A percentile compares a stretch with the other conserved stretches of the same genome.
Evolutionary conservation across 176 grass and related monocot genomes (phyloP).

Genomic region (Oryza officinalis): DNA sequence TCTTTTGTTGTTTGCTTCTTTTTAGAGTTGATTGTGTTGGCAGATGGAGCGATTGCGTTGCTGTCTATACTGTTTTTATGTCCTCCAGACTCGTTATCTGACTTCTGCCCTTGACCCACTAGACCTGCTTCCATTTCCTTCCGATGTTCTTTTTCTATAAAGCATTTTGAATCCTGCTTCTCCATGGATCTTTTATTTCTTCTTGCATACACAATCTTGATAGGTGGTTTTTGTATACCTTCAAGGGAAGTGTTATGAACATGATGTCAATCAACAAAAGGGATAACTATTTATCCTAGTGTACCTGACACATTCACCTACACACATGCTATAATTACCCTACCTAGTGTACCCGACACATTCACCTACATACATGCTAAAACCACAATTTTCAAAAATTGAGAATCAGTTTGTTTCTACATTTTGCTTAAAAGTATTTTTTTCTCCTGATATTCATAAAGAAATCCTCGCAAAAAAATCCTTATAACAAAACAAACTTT

Average conservation of each 20-base stretch:
- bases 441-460: not conserved
- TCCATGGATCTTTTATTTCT: constrained; percentile 1
- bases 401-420: not conserved
- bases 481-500: not conserved
- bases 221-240: constrained; percentile 28
- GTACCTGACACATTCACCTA: not conserved
- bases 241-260: constrained; percentile 7
- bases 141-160: not conserved
- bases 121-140: constrained; percentile 13
- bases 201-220: constrained; percentile 7
- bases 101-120: not conserved
- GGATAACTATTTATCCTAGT: not conserved
- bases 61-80: not conserved
- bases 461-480: no score
- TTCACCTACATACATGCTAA: not conserved
- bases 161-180: not conserved
- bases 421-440: not conserved
- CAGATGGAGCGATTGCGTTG: not conserved
- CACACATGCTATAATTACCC: no score
- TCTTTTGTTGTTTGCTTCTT: constrained; percentile 13
- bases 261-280: constrained; percentile 4
- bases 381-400: not conserved
- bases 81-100: not conserved
- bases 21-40: constrained; percentile 2
- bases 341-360: no score